Evolutionary conservation across 352 stramenopile species (phyloP), one percentile per base, ranked within the genome.

Genomic region (Phytopythium montanum): DNA sequence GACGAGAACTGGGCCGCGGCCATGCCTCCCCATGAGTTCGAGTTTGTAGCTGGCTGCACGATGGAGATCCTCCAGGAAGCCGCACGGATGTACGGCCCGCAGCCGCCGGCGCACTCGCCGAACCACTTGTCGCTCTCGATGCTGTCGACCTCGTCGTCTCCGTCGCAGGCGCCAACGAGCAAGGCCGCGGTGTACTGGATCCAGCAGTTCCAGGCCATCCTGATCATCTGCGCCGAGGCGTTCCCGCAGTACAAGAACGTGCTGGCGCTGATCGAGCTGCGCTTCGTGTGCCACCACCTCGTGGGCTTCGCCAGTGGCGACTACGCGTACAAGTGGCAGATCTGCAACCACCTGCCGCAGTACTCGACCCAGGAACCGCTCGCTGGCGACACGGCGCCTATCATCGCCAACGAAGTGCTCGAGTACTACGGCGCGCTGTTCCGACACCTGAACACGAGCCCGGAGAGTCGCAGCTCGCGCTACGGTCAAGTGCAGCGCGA

Each of bases 211-310:
- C 82, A 91, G 56, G 73, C 82, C 29, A 85, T 87, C 23, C 41
- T 94, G 44, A 62, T 72, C 18, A 81, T 84, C 46, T 92, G 84
- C 39, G 66, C 76, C 1, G 75, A 90, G 45, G 73, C 81, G 3
- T 94, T 94, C 38, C 85, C 86, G 19, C 69, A 74, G 38, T 87
- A 86, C 58, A 75, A 68, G 8, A 71, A 89, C 49, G 67, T 90
- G 19, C 64, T 91, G 5, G 79, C 81, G 26, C 62, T 95, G 8
- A 78, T 94, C 44, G 86, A 95, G 59, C 72, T 93, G 4, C 80
- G 86, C 13, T 95, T 90, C 33, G 86, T 93, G 3, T 88, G 79
- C 36, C 86, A 95, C 46, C 84, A 95, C 34, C 71, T 93, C 49
- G 73, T 83, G 7, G 73, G 76, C 3, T 88, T 91, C 53, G 70